A percentile compares a stretch with the other conserved stretches of the same genome.
Conservation (phyloP, 257 asterid species). For the Coffea canephora region DNA sequence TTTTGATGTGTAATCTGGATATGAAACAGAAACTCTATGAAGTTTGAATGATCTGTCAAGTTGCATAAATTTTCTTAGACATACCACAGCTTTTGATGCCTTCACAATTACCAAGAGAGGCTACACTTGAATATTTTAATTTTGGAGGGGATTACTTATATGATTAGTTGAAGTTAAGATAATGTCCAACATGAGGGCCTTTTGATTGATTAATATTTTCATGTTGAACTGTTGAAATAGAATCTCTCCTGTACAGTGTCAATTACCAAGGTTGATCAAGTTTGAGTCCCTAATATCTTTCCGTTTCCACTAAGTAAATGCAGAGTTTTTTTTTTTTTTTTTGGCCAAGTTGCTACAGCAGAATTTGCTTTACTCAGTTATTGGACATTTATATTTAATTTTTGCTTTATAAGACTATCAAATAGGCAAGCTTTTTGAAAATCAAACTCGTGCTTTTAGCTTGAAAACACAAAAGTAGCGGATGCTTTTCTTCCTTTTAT, state of each 20-base stretch:
- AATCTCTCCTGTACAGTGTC: neutral
- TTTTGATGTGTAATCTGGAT: neutral
- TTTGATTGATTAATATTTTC: neutral
- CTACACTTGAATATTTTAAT: neutral
- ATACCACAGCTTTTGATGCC: neutral
- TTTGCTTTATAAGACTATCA: neutral
- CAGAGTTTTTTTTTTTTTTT: neutral
- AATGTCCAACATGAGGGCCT: neutral
- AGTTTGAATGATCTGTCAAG: slow-evolving; percentile 6
- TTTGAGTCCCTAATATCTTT: neutral
- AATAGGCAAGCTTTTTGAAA: neutral
- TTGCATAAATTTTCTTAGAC: neutral
- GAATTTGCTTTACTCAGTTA: neutral
- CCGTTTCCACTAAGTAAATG: neutral
- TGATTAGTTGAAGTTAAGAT: neutral
- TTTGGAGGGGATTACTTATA: neutral
- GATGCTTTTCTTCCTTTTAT: neutral
- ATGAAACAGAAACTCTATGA: neutral
- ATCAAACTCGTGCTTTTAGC: neutral
- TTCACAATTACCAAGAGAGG: neutral
- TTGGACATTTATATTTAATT: neutral
- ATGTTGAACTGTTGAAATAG: neutral
- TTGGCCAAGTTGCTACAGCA: too few relatives aligned
- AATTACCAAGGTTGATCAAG: neutral
- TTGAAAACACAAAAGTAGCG: neutral